Conservation (phyloP, 441 rosid species). For the Eruca vesicaria region DNA sequence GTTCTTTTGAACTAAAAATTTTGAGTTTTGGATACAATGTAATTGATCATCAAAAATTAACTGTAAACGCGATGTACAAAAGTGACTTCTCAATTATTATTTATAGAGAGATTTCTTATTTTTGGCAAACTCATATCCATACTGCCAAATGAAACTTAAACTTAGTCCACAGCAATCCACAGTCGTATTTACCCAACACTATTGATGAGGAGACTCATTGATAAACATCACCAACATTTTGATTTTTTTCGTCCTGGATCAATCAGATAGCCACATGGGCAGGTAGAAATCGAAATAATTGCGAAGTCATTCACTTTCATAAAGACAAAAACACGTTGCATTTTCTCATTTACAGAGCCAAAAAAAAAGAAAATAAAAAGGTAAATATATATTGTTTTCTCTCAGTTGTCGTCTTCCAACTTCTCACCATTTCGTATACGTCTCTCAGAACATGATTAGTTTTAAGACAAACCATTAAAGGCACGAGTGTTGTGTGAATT, state of each 20-base stretch:
- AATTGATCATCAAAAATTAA: no score
- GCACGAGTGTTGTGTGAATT: background rate
- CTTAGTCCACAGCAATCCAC: background rate
- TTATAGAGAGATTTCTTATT: no score
- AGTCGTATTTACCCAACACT: background rate
- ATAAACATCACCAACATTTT: background rate
- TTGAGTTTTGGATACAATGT: no score
- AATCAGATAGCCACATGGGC: slow-evolving; percentile 22
- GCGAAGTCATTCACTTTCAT: slow-evolving; percentile 9
- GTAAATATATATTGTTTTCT: background rate
- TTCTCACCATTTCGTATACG: slow-evolving; percentile 15
- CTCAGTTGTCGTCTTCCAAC: slow-evolving; percentile 2
- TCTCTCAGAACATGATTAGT: slow-evolving; percentile 12
- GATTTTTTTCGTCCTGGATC: background rate
- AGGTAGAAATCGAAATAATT: slow-evolving; percentile 19
- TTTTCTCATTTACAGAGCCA: slow-evolving; percentile 25
- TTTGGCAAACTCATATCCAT: no score
- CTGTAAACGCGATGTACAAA: no score
- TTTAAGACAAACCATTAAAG: background rate
- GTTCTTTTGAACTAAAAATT: no score
- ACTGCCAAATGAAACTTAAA: no score
- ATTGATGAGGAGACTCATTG: background rate
- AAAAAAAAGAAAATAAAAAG: background rate
- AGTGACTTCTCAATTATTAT: no score
- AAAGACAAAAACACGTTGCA: slow-evolving; percentile 24